phyloP scores from a whole-genome alignment of 768 basidiomycete genomes.

The Trametes maxima region DNA sequence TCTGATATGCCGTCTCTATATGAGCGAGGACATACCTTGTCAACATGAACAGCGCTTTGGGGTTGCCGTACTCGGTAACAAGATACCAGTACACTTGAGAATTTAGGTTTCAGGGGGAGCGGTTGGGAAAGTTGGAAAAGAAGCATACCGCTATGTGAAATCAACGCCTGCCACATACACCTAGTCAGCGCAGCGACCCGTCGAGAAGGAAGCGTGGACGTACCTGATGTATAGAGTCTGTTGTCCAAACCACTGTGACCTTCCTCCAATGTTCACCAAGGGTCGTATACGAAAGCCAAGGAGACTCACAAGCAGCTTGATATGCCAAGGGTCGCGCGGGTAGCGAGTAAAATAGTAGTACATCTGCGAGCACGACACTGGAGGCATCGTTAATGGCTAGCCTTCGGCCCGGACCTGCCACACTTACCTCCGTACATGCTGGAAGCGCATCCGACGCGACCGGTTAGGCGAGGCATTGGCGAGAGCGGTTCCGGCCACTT shows the following conservation, averaged over 20 bases:
- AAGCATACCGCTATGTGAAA: slow-evolving; percentile 28
- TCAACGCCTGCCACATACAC: slow-evolving; percentile 23
- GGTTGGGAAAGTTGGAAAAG: not conserved
- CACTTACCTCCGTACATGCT: slow-evolving; percentile 57
- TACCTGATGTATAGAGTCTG: slow-evolving; percentile 29
- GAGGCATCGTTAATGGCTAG: not conserved
- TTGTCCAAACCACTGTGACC: slow-evolving; percentile 23
- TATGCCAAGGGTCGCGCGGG: slow-evolving; percentile 8
- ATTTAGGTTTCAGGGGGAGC: not conserved
- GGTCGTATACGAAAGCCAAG: not conserved
- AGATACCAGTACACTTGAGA: slow-evolving; percentile 55
- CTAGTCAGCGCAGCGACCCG: not conserved
- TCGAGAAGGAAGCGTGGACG: not conserved
- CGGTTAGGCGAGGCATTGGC: not conserved
- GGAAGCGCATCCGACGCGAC: not conserved
- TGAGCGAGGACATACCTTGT: slow-evolving; percentile 45
- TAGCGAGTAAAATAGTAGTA: slow-evolving; percentile 51
- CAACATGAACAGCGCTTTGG: slow-evolving; percentile 40
- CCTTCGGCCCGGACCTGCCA: not conserved
- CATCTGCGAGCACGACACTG: slow-evolving; percentile 59
- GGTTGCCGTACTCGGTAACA: slow-evolving; percentile 53
- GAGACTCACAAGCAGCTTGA: slow-evolving; percentile 7
- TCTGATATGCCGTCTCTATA: not conserved
- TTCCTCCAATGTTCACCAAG: not conserved
- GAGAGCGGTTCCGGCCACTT: slow-evolving; percentile 20